Conservation (phyloP, 2,329 filamentous ascomycete species). For the Exophiala mesophila region DNA sequence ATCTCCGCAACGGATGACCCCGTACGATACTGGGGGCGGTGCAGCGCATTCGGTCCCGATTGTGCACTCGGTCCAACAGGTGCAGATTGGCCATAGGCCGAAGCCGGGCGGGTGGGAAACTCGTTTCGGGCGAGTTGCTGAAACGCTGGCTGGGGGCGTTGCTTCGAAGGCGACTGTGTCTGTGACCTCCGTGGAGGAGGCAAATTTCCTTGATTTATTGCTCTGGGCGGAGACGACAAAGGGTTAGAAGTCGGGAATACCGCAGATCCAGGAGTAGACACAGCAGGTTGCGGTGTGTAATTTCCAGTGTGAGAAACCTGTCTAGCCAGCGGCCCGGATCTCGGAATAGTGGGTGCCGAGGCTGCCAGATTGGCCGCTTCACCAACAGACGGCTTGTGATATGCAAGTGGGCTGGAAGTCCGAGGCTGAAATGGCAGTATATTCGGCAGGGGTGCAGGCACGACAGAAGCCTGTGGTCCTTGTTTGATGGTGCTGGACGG, state of each 20-base stretch:
- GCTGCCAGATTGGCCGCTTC: conserved; percentile 7
- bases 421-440: conserved; percentile 55
- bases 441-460: conserved; percentile 24
- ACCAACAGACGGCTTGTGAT: conserved; percentile 33
- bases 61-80: conserved; percentile 21
- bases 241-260: conserved; percentile 23
- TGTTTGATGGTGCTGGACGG: conserved; percentile 31
- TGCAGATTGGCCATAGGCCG: conserved; percentile 46
- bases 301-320: conserved; percentile 10
- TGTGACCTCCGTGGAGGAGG: conserved; percentile 46
- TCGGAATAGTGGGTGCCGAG: conserved; percentile 12
- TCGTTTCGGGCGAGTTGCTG: conserved; percentile 39
- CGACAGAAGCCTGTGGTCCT: conserved; percentile 38
- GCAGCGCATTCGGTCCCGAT: conserved; percentile 28
- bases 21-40: conserved; percentile 31
- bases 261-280: conserved; percentile 23
- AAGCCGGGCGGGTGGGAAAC: conserved; percentile 48
- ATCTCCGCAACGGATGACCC: conserved; percentile 47
- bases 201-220: conserved; percentile 16
- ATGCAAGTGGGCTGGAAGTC: conserved; percentile 61
- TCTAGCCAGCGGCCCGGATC: conserved; percentile 1
- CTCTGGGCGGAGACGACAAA: conserved; percentile 36
- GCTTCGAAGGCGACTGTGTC: conserved; percentile 56
- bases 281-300: conserved; percentile 16
- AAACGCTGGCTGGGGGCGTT: conserved; percentile 45